Evolutionary conservation across 345 rosid genomes (phyloP).

Genomic region (Mallotus nudiflorus): DNA sequence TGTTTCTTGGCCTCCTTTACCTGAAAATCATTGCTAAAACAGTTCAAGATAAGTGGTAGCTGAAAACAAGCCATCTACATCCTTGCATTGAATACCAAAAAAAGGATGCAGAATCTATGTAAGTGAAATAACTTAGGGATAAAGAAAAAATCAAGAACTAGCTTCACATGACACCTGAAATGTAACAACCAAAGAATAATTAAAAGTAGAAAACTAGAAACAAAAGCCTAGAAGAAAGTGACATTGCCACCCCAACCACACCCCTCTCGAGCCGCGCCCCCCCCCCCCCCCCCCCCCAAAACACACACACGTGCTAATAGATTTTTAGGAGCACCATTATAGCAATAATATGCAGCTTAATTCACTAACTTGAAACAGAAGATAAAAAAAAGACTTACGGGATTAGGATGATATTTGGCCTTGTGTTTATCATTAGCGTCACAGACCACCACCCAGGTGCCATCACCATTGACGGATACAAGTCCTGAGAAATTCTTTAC

Average conservation of each 20-base stretch:
- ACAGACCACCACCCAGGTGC: slow-evolving; percentile 85
- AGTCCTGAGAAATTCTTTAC: slow-evolving; percentile 77
- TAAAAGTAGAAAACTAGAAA: too few species aligned
- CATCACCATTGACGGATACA: slow-evolving; percentile 59
- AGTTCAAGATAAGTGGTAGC: slow-evolving; percentile 1
- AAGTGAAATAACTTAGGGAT: not conserved
- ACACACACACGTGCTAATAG: too few species aligned
- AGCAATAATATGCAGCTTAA: not conserved
- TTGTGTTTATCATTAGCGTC: slow-evolving; percentile 48
- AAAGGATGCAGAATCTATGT: not conserved
- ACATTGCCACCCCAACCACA: too few species aligned
- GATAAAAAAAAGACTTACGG: slow-evolving; percentile 63
- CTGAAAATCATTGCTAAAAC: slow-evolving; percentile 36
- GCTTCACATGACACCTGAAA: too few species aligned
- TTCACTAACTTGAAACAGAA: too few species aligned
- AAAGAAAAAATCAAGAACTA: not conserved
- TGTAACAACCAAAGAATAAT: too few species aligned
- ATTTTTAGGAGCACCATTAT: not conserved
- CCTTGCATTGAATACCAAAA: not conserved
- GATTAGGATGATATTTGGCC: slow-evolving; percentile 52
- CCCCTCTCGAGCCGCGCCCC: too few species aligned
- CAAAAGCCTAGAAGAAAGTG: too few species aligned
- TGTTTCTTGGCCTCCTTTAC: slow-evolving; percentile 55
- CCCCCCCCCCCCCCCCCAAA: too few species aligned
- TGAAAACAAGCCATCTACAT: not conserved